These are phyloP conservation scores for Sporothrix brasiliensis DNA, from an alignment of 2,329 filamentous ascomycete species.

Conservation along the genomic window DNA sequence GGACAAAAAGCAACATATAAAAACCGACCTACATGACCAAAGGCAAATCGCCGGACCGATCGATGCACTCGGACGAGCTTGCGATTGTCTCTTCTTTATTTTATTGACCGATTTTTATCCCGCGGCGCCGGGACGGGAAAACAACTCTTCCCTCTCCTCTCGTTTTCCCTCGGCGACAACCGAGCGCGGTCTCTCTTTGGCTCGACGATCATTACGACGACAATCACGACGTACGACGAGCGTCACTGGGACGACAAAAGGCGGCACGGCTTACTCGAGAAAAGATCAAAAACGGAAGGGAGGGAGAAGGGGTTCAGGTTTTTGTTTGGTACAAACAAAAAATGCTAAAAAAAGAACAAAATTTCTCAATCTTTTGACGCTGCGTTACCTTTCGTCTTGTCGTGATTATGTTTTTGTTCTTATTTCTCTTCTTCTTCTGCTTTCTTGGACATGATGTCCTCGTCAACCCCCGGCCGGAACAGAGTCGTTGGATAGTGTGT, in stretches of 20 bases:
- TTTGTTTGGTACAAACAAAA: constrained; percentile 27
- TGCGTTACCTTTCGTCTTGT: background rate
- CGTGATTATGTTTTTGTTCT: background rate
- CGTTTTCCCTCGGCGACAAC: constrained; percentile 1
- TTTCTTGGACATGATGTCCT: background rate
- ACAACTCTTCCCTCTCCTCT: background rate
- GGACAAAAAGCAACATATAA: background rate
- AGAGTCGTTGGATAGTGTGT: constrained; percentile 53
- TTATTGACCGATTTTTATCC: background rate
- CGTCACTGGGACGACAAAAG: background rate
- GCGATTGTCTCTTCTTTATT: background rate
- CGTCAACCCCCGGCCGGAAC: constrained; percentile 52
- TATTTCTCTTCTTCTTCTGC: background rate
- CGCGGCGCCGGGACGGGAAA: constrained; percentile 28
- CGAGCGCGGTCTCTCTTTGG: background rate
- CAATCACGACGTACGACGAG: background rate
- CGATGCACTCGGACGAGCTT: background rate
- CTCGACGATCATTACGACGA: constrained; percentile 13
- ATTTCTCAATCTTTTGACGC: background rate
- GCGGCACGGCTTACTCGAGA: background rate
- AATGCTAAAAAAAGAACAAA: constrained; percentile 24
- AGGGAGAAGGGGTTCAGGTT: constrained; percentile 10
- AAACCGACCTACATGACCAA: background rate
- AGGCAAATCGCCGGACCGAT: constrained; percentile 6
- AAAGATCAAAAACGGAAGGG: background rate